Evolutionary conservation across 768 basidiomycete genomes (phyloP).

Genomic region (Chalciporus piperatus): DNA sequence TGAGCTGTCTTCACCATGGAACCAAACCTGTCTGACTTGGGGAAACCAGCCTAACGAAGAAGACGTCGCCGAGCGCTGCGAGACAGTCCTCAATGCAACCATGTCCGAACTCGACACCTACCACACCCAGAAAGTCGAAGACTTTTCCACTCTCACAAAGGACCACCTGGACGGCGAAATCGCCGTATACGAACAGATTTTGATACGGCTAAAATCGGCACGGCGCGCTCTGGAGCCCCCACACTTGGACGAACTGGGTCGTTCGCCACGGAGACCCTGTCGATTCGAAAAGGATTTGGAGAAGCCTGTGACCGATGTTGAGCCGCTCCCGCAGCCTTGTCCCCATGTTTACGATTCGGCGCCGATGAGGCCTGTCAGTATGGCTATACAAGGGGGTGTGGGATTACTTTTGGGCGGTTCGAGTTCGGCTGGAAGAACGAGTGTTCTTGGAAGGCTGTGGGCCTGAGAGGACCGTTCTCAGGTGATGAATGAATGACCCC

Average conservation of each 20-base stretch:
- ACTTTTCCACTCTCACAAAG: constrained; percentile 54
- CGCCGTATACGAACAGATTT: constrained; percentile 66
- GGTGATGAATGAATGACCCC: no score
- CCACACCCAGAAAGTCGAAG: constrained; percentile 70
- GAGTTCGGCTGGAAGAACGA: constrained; percentile 38
- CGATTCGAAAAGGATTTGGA: constrained; percentile 75
- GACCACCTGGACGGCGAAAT: constrained; percentile 82
- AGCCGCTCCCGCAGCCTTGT: constrained; percentile 64
- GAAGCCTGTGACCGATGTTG: constrained; percentile 43
- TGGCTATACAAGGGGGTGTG: constrained; percentile 72
- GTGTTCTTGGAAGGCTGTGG: constrained; percentile 66
- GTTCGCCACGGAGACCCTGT: constrained; percentile 58
- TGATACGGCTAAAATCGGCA: constrained; percentile 57
- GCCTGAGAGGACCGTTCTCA: constrained; percentile 9
- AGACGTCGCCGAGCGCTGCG: constrained; percentile 70
- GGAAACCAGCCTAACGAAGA: constrained; percentile 58
- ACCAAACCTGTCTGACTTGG: neutral
- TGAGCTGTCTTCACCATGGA: constrained; percentile 7
- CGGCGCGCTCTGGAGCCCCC: constrained; percentile 52
- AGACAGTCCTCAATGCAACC: constrained; percentile 84
- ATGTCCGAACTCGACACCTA: constrained; percentile 87
- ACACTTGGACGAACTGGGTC: constrained; percentile 45
- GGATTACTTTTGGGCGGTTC: constrained; percentile 53
- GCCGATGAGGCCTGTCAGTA: constrained; percentile 72
- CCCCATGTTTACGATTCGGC: constrained; percentile 78